Conservation (phyloP, 176 grass and related monocot genomes). For the Tillandsia fasciculata region DNA sequence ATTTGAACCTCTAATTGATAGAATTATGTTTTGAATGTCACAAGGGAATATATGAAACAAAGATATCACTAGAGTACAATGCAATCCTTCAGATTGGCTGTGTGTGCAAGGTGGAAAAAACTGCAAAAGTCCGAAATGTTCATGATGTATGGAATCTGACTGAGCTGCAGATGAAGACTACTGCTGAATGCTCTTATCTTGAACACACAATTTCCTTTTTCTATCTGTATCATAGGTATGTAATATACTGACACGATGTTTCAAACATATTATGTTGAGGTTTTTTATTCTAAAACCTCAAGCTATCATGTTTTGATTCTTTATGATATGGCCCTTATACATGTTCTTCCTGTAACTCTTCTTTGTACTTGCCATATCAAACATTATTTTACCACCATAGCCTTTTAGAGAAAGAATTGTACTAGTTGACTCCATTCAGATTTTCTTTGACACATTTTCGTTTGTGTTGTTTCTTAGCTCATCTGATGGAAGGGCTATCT, state of each 20-base stretch:
- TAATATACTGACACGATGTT: constrained; percentile 4
- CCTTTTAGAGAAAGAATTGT: no score
- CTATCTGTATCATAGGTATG: constrained; percentile 92
- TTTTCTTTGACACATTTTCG: constrained; percentile 13
- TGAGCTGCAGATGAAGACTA: constrained; percentile 95
- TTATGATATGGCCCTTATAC: background rate
- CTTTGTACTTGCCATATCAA: no score
- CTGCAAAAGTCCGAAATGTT: constrained; percentile 44
- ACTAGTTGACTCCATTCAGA: no score
- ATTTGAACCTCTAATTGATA: background rate
- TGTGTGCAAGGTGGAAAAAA: constrained; percentile 89
- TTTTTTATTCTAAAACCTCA: background rate
- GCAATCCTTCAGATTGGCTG: constrained; percentile 88
- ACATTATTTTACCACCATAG: no score
- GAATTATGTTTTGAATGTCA: background rate
- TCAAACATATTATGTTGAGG: background rate
- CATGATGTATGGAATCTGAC: constrained; percentile 81
- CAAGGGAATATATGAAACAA: constrained; percentile 97
- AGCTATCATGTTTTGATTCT: background rate
- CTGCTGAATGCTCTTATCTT: constrained; percentile 86
- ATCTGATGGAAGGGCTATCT: constrained; percentile 82
- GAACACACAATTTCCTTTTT: constrained; percentile 83
- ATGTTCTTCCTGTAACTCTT: background rate
- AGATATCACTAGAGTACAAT: constrained; percentile 58
- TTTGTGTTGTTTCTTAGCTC: constrained; percentile 44